Percentiles rank a stretch among this genome's conserved stretches.
These are phyloP conservation scores for Arachis monticola DNA, from an alignment of 331 rosid genomes.

Conservation along the genomic window DNA sequence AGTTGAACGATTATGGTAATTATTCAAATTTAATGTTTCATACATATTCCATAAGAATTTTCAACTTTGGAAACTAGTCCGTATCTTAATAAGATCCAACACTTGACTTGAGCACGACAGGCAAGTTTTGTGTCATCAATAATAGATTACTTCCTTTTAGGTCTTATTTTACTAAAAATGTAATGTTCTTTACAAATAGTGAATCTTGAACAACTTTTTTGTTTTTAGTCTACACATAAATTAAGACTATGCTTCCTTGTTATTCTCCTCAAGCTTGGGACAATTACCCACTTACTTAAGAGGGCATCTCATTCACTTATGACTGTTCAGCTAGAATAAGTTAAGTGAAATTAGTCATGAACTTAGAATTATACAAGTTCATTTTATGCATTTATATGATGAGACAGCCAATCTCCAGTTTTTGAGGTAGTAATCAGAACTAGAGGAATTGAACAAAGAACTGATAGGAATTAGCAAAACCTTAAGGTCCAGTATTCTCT, in stretches of 20 bases:
- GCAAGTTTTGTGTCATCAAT: background rate
- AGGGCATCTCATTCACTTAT: background rate
- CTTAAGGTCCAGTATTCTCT: slow-evolving; percentile 96
- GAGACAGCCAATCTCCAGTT: slow-evolving; percentile 4
- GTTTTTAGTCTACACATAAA: no score
- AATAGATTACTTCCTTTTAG: background rate
- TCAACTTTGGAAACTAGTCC: background rate
- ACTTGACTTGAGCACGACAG: background rate
- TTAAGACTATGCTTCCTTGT: no score
- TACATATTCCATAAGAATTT: background rate
- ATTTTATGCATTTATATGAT: slow-evolving; percentile 6
- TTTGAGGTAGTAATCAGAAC: slow-evolving; percentile 19
- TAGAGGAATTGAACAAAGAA: slow-evolving; percentile 18
- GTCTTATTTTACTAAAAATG: background rate
- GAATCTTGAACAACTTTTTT: background rate
- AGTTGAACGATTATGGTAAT: background rate
- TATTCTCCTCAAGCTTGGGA: no score
- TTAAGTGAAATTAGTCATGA: slow-evolving; percentile 13
- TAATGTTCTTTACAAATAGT: background rate
- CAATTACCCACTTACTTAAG: no score
- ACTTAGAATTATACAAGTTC: background rate
- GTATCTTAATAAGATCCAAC: slow-evolving; percentile 12
- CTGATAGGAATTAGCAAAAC: slow-evolving; percentile 46
- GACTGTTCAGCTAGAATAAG: background rate
- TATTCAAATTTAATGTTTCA: slow-evolving; percentile 7